A percentile compares a stretch with the other conserved stretches of the same genome.
phyloP scores from a whole-genome alignment of 106 monocot species.

The Acorus calamus region DNA sequence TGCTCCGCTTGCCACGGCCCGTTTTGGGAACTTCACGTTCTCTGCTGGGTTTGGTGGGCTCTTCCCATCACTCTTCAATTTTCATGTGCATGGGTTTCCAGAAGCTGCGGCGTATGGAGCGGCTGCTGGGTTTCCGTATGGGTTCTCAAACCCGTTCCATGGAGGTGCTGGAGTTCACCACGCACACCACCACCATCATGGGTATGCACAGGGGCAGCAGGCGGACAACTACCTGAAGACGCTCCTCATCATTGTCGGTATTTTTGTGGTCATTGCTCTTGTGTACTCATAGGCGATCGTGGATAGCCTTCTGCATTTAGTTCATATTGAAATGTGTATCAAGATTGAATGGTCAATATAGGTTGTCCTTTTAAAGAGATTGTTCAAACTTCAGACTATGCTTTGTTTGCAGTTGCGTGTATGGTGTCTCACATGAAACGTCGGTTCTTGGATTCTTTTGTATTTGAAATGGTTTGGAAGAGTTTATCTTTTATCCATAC shows the following conservation, averaged over 20 bases:
- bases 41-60: conserved; percentile 18
- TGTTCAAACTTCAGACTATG: too few species aligned
- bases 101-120: conserved; percentile 12
- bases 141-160: conserved; percentile 17
- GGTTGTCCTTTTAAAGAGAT: too few species aligned
- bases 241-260: conserved; percentile 35
- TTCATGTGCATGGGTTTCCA: conserved; percentile 17
- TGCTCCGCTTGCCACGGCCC: not conserved
- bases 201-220: conserved; percentile 35
- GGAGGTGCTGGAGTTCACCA: not conserved
- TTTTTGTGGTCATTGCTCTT: conserved; percentile 35
- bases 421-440: too few species aligned
- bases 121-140: conserved; percentile 11
- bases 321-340: not conserved
- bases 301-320: not conserved
- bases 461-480: too few species aligned
- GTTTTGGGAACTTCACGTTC: not conserved
- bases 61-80: conserved; percentile 18
- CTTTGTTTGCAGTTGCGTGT: too few species aligned
- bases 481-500: too few species aligned
- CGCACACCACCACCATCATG: conserved; percentile 10
- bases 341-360: too few species aligned
- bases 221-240: conserved; percentile 30
- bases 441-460: too few species aligned
- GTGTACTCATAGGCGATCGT: conserved; percentile 22